These are phyloP conservation scores for Fraxinus floribunda DNA, from an alignment of 305 asterid genomes.

Conservation along the genomic window DNA sequence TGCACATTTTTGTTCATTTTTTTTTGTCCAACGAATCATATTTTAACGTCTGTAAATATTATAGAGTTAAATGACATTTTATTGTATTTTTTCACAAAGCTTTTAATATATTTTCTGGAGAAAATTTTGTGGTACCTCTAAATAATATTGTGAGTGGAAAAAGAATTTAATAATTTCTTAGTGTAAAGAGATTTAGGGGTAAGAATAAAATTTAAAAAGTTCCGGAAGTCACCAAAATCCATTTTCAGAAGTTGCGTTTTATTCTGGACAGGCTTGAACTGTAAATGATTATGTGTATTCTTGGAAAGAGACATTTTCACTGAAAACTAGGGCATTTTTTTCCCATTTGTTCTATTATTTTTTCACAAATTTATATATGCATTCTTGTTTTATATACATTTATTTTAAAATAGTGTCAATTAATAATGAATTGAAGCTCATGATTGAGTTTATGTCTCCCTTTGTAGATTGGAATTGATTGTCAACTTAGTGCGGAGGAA, in stretches of 20 bases:
- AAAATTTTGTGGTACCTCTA: too few species aligned
- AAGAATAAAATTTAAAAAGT: too few species aligned
- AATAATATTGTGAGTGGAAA: too few species aligned
- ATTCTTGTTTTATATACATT: background rate
- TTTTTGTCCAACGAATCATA: too few species aligned
- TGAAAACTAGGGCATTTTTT: slow-evolving; percentile 17
- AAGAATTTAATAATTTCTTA: too few species aligned
- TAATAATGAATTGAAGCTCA: slow-evolving; percentile 10
- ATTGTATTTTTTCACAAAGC: too few species aligned
- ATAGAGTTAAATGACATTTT: background rate
- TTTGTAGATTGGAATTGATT: slow-evolving; percentile 73
- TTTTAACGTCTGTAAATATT: background rate
- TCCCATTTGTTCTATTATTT: background rate
- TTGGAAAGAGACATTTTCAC: slow-evolving; percentile 12
- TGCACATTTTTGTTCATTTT: background rate
- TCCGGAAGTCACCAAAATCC: too few species aligned
- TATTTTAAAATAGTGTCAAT: background rate
- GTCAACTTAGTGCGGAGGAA: slow-evolving; percentile 87
- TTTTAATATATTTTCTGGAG: too few species aligned
- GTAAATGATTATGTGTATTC: background rate
- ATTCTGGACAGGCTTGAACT: too few species aligned
- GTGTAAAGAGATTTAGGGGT: too few species aligned
- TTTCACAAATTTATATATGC: background rate
- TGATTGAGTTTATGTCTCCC: slow-evolving; percentile 7
- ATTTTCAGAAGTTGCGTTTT: too few species aligned